Evolutionary conservation across 257 asterid genomes (phyloP).

Genomic region (Solanum paucissectum): DNA sequence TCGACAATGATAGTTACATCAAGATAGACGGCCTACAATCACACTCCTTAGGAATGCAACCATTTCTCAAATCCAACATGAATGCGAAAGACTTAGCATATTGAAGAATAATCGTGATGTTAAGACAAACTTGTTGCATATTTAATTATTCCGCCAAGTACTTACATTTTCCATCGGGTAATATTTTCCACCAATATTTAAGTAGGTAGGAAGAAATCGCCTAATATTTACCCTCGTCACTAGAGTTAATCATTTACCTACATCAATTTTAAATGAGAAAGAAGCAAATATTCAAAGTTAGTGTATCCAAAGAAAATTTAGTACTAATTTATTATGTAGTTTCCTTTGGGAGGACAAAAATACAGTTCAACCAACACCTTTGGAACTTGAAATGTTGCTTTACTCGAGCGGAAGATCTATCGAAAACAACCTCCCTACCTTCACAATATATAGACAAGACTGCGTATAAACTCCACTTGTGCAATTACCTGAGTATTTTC

Average conservation of each 20-base stretch:
- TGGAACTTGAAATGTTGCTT: background rate
- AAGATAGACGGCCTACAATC: background rate
- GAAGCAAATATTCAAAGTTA: background rate
- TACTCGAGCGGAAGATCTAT: rapidly evolving
- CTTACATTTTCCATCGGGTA: background rate
- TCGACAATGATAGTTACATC: background rate
- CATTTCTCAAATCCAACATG: background rate
- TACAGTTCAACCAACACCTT: background rate
- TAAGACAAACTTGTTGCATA: background rate
- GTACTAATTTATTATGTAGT: background rate
- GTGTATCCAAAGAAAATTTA: background rate
- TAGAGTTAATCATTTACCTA: background rate
- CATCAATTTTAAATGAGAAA: background rate
- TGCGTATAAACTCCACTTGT: background rate
- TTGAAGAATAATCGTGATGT: background rate
- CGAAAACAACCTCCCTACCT: background rate
- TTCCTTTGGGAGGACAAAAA: background rate
- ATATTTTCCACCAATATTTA: background rate
- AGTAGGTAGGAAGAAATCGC: background rate
- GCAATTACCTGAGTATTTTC: background rate
- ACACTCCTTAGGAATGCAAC: background rate
- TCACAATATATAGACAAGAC: rapidly evolving
- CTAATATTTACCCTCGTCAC: background rate
- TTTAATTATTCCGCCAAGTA: rapidly evolving
- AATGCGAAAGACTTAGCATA: background rate